Evolutionary conservation across 768 basidiomycete genomes (phyloP), one percentile per base, ranked within the genome.

Genomic region (Rhodotorula graminis): DNA sequence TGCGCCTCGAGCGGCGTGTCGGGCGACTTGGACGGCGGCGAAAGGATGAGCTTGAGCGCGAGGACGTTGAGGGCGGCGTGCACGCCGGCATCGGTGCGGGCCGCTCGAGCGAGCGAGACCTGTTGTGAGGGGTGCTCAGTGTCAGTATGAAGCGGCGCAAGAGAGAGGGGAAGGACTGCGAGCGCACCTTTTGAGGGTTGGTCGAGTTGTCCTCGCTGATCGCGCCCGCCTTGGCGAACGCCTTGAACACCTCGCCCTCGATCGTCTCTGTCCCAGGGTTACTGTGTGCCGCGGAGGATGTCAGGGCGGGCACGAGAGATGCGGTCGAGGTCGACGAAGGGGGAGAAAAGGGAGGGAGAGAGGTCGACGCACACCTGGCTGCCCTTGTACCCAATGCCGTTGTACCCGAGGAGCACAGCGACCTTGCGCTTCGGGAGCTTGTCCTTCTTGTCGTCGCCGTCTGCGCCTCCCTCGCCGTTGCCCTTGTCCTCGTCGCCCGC

Each of bases 11-110:
- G 82, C 75, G 92, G 88, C 23, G 84, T 82, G 11, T 90, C 84
- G 21, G 86, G 89, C 5, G 92, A 91, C 19, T 92, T 85, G 29
- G 83, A 81, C 10, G 82, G 81, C 50, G 82, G 79, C 16, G 46
- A 18, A 33, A 78, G 72, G 61, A 79, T 79, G 42, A 79, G 57
- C 65, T 79, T 79, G 69, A 78, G 71, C 37, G 91, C 90, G 5
- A 98, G 90, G 42, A 94, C 83, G 80, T 99, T 99, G 18, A 94
- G 91, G 33, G 93, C 93, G 21, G 96, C 96, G 80, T 96, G 94
- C 14, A 99, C 96, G 37, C 96, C 96, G 3, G 94, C 91, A 80
- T 99, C 96, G 2, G 96, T 99, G 16, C 96, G 85, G 29, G 96
- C 96, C 15, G 95, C 92, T 44, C 96, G 87, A 31, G 87, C 88